Conservation (phyloP, 306 rosid genomes). For the Fragaria ananassa region DNA sequence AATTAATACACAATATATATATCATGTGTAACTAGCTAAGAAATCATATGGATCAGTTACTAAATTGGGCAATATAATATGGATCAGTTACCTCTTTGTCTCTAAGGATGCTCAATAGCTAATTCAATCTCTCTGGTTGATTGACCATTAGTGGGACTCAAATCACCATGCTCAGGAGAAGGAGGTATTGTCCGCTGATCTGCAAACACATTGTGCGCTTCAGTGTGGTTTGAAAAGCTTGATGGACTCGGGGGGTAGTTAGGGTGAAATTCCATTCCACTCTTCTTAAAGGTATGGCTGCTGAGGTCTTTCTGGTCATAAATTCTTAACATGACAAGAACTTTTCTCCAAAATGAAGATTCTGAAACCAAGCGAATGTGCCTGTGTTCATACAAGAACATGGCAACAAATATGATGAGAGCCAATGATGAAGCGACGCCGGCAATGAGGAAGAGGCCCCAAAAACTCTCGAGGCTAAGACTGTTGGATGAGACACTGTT, state of each 20-base stretch:
- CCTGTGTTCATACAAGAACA: slow-evolving; percentile 15
- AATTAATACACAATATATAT: background rate
- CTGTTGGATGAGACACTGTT: slow-evolving; percentile 19
- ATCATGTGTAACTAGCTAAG: background rate
- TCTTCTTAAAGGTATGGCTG: slow-evolving; percentile 39
- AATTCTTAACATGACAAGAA: slow-evolving; percentile 19
- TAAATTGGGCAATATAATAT: background rate
- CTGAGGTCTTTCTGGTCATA: slow-evolving; percentile 34
- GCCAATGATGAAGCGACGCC: slow-evolving; percentile 17
- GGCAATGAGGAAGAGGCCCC: slow-evolving; percentile 39
- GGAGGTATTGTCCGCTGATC: background rate
- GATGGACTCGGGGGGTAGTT: slow-evolving; percentile 5
- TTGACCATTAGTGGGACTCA: slow-evolving; percentile 3
- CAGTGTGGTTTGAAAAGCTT: slow-evolving; percentile 13
- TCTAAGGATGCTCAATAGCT: background rate
- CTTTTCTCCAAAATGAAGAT: slow-evolving; percentile 29
- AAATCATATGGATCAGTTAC: background rate
- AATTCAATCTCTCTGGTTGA: background rate
- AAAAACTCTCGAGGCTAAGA: slow-evolving; percentile 31
- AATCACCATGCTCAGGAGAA: background rate
- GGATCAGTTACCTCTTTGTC: background rate
- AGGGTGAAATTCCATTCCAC: background rate
- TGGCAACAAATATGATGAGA: slow-evolving; percentile 14
- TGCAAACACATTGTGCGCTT: background rate
- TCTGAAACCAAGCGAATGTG: background rate